Conservation (phyloP, 2,329 filamentous ascomycete species). For the Pseudogymnoascus sp. region DNA sequence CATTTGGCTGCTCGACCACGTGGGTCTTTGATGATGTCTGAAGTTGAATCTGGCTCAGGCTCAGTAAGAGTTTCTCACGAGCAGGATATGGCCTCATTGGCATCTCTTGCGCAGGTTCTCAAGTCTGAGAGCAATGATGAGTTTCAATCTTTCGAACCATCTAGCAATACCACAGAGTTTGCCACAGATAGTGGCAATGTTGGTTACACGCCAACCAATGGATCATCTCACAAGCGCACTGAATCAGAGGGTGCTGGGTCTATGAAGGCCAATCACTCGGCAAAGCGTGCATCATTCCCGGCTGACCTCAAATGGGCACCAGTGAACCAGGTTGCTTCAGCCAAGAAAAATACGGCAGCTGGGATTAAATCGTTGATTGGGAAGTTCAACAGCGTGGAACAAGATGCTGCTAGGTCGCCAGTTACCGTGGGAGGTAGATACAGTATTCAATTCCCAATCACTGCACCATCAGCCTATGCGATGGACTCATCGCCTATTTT, state of each 20-base stretch:
- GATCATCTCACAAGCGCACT: neutral
- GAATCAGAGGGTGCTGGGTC: neutral
- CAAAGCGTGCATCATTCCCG: neutral
- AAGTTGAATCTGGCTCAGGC: neutral
- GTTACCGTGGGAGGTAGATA: neutral
- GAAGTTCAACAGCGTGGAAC: neutral
- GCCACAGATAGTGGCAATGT: neutral
- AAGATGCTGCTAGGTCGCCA: neutral
- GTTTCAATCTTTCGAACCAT: neutral
- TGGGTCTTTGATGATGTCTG: neutral
- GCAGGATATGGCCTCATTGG: constrained; percentile 22
- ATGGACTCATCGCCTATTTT: neutral
- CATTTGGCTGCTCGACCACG: neutral
- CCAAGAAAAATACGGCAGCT: neutral
- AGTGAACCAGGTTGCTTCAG: neutral
- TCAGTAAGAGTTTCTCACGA: constrained; percentile 17
- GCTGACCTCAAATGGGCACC: neutral
- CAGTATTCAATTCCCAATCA: neutral
- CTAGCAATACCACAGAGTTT: neutral
- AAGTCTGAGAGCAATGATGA: neutral
- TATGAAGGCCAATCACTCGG: neutral
- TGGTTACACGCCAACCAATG: neutral
- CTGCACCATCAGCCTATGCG: neutral
- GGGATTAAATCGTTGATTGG: neutral
- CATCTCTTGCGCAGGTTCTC: constrained; percentile 17